Percentiles rank a stretch among this genome's conserved stretches.
These are phyloP conservation scores for Cercospora berteroae DNA, from an alignment of 2,329 filamentous ascomycete genomes.

Conservation along the genomic window DNA sequence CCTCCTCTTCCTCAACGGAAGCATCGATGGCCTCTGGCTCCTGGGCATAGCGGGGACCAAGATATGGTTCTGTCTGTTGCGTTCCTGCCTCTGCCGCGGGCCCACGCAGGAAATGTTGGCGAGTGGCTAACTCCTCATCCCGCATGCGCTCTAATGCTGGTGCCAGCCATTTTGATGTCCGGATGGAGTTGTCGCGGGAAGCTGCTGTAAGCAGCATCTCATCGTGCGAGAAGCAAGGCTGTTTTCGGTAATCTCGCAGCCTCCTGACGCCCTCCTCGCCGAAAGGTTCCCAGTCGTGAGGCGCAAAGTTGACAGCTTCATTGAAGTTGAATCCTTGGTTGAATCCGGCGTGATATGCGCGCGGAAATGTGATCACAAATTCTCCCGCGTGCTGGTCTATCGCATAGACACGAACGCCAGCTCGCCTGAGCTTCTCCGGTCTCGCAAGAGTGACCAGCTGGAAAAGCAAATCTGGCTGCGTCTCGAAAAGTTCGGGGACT, in stretches of 20 bases:
- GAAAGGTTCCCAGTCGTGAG: conserved; percentile 89
- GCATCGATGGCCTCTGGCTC: conserved; percentile 62
- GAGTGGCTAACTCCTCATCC: conserved; percentile 67
- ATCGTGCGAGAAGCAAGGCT: conserved; percentile 96
- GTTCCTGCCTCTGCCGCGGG: conserved; percentile 44
- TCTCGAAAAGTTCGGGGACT: conserved; percentile 94
- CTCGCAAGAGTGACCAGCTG: conserved; percentile 95
- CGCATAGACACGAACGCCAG: conserved; percentile 88
- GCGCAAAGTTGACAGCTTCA: conserved; percentile 97
- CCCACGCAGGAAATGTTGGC: conserved; percentile 65
- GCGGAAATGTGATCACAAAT: conserved; percentile 93
- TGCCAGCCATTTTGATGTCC: conserved; percentile 91
- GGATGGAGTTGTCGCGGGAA: conserved; percentile 73
- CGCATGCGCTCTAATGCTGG: conserved; percentile 79
- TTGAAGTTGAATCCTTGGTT: conserved; percentile 99
- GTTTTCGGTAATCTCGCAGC: conserved; percentile 80
- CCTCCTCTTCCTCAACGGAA: conserved; percentile 84
- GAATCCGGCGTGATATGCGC: conserved; percentile 96
- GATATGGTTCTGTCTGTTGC: conserved; percentile 33
- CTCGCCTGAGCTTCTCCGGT: conserved; percentile 87
- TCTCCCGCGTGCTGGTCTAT: conserved; percentile 95
- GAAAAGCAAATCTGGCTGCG: conserved; percentile 92
- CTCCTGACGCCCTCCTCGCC: conserved; percentile 83
- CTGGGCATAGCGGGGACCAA: conserved; percentile 42
- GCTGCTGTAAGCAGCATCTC: conserved; percentile 90